phyloP scores from a whole-genome alignment of 257 asterid genomes.

The Solanum etuberosum region DNA sequence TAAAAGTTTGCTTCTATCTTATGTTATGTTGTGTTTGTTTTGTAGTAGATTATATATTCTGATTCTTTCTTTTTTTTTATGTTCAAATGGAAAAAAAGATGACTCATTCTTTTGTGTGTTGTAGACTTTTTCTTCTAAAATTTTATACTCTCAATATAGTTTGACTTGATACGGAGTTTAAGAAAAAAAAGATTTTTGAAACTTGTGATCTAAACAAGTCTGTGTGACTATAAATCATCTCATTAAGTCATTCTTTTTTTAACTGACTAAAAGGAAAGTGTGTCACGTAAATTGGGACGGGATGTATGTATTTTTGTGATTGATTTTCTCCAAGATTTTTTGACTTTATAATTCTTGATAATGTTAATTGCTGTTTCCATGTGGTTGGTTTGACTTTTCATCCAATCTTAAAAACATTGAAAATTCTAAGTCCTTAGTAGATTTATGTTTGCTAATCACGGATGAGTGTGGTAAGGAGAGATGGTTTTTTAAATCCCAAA shows the following conservation, averaged over 20 bases:
- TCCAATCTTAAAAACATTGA: neutral
- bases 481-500: neutral
- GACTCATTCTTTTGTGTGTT: neutral
- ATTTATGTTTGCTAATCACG: neutral
- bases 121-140: neutral
- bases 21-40: neutral
- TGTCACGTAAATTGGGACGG: neutral
- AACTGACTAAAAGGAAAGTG: too few relatives aligned
- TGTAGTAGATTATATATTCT: neutral
- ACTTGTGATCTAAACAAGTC: neutral
- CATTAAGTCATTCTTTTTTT: too few relatives aligned
- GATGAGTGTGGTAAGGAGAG: neutral
- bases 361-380: neutral
- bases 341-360: neutral
- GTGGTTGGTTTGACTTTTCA: neutral
- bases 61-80: neutral
- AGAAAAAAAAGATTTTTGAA: too few relatives aligned
- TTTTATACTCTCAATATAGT: neutral
- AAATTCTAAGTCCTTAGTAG: neutral
- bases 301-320: neutral
- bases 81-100: neutral
- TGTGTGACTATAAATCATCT: too few relatives aligned
- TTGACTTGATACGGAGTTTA: too few relatives aligned
- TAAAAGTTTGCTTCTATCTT: neutral
- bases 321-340: neutral